Base-by-base conservation (phyloP, 805 yeast genomes). In the Candida maris region DNA sequence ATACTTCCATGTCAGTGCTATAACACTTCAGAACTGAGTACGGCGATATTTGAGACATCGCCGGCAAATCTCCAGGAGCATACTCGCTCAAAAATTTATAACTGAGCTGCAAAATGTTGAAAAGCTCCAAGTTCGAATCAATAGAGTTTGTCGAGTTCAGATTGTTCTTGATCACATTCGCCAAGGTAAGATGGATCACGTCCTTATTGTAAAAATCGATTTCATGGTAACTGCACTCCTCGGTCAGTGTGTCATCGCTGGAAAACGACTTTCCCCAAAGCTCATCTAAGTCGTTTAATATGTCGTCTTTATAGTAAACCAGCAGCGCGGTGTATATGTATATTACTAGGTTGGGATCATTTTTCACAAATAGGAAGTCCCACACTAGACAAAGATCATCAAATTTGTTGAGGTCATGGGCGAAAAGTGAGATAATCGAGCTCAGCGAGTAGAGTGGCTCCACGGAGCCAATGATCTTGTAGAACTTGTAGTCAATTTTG, bases 381-480 rank as follows among this genome's bases (percentile, higher is more conserved):
- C 93, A 85, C 3, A 91, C 58, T 3, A 69, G 58, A 38, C 76
- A 66, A 5, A 85, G 60, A 19, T 75, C 72, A 9, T 62, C 62
- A 32, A 71, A 61, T 22, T 69, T 65, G 29, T 65, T 61, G 14
- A 75, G 45, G 41, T 86, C 88, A 61, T 89, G 97, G 6, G 91
- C 66, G 54, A 80, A 86, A 30, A 85, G 48, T 1, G 97, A 87
- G 23, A 91, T 66, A 1, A 91, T 64, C 1, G 91, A 74, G 14
- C 96, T 83, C 12, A 93, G 59, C 0, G 87, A 83, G 51, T 77
- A 89, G 36, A 71, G 71, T 2, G 87, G 86, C 40, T 70, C 68
- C 6, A 68, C 38, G 3, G 62, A 41, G 13, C 60, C 64, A 10
- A 78, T 66, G 14, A 71, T 48, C 3, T 58, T 54, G 32, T 61